Evolutionary conservation across 2,329 filamentous ascomycete species (phyloP).

Genomic region (Colletotrichum liaoningense): DNA sequence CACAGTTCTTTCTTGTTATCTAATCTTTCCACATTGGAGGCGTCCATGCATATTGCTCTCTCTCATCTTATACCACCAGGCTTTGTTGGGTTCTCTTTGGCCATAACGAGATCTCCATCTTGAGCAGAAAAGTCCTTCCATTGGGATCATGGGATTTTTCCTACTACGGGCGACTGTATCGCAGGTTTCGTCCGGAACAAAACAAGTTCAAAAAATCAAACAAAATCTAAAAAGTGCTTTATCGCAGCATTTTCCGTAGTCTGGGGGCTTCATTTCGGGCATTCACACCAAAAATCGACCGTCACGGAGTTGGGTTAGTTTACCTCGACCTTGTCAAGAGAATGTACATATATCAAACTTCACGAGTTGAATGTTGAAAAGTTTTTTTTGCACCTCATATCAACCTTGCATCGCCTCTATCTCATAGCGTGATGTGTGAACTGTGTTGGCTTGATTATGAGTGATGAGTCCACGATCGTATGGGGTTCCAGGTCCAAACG

Average conservation of each 20-base stretch:
- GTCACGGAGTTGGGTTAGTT: constrained; percentile 6
- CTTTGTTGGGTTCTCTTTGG: constrained; percentile 23
- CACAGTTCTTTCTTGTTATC: constrained; percentile 22
- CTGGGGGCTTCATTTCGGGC: not conserved
- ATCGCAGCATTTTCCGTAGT: not conserved
- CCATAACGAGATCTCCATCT: not conserved
- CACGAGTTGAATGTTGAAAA: constrained; percentile 28
- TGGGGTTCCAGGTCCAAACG: too few relatives aligned
- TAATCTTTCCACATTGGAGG: constrained; percentile 30
- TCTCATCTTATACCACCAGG: constrained; percentile 36
- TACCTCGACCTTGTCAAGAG: constrained; percentile 4
- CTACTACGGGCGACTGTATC: constrained; percentile 9
- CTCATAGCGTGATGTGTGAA: too few relatives aligned
- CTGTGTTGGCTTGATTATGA: too few relatives aligned
- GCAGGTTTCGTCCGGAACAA: constrained; percentile 4
- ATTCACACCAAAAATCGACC: constrained; percentile 3
- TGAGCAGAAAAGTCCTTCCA: constrained; percentile 10
- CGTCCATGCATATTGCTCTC: constrained; percentile 35
- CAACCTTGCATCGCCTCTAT: too few relatives aligned
- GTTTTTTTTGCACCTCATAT: not conserved
- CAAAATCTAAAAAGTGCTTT: constrained; percentile 16
- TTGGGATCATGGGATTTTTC: constrained; percentile 25
- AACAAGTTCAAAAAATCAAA: not conserved
- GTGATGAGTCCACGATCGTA: too few relatives aligned
- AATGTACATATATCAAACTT: constrained; percentile 25